These are phyloP conservation scores for Scenedesmus sp. DNA, from an alignment of 163 green algal genomes.

Conservation along the genomic window DNA sequence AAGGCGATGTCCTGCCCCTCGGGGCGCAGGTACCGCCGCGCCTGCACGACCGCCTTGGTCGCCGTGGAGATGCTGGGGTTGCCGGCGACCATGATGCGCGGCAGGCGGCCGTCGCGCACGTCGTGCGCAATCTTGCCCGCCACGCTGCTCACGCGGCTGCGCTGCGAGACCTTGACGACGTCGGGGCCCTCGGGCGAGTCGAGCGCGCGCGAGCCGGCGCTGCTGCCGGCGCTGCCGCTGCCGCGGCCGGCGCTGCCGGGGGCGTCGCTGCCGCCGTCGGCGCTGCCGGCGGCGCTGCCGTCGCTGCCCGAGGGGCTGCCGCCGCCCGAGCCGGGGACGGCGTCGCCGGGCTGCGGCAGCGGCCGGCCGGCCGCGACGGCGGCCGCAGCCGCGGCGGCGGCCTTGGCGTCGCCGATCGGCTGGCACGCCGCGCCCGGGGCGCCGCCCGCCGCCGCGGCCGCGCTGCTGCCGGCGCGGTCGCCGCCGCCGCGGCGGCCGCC, in stretches of 20 bases:
- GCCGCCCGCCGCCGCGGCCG: too few relatives aligned
- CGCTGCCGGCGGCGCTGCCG: too few relatives aligned
- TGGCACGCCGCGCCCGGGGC: too few relatives aligned
- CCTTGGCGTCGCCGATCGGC: too few relatives aligned
- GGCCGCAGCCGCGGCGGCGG: too few relatives aligned
- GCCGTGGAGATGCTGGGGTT: slow-evolving; percentile 25
- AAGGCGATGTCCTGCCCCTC: slow-evolving; percentile 36
- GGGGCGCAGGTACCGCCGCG: slow-evolving; percentile 24
- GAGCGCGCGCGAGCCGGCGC: slow-evolving; percentile 1
- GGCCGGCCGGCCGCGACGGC: too few relatives aligned
- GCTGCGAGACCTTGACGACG: slow-evolving; percentile 26
- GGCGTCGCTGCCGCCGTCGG: too few relatives aligned
- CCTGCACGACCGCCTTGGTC: slow-evolving; percentile 27
- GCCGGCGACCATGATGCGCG: slow-evolving; percentile 38
- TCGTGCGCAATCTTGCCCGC: slow-evolving; percentile 34
- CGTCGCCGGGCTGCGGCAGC: too few relatives aligned
- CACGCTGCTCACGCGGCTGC: slow-evolving; percentile 17
- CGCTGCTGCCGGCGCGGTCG: too few relatives aligned
- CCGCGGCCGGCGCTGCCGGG: background rate
- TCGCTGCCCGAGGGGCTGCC: too few relatives aligned
- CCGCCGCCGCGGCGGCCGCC: too few relatives aligned
- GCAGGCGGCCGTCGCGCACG: slow-evolving; percentile 19
- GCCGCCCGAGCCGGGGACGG: too few relatives aligned
- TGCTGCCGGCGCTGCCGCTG: background rate
- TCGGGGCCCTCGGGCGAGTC: slow-evolving; percentile 30